These are phyloP conservation scores for Paramecium biaurelia DNA, from an alignment of 73 alveolate genomes.

Conservation along the genomic window DNA sequence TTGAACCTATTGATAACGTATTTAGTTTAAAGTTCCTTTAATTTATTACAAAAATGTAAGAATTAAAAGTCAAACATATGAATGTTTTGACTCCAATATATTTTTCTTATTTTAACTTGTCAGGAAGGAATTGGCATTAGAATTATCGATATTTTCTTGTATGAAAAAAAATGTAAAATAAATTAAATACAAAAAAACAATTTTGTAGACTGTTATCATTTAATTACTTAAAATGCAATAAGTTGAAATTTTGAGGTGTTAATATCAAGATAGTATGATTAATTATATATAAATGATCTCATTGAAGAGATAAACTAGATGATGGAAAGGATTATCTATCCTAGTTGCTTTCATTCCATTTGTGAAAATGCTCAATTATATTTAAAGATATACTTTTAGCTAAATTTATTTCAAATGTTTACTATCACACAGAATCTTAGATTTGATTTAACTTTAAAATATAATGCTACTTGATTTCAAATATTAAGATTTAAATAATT, in stretches of 20 bases:
- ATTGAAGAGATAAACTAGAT: slow-evolving; percentile 50
- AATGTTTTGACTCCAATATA: slow-evolving; percentile 31
- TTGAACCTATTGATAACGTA: not conserved
- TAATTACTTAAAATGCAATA: not conserved
- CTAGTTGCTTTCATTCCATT: not conserved
- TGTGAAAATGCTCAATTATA: not conserved
- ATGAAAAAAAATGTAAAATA: slow-evolving; percentile 19
- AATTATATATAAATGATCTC: not conserved
- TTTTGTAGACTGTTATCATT: not conserved
- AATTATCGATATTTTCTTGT: slow-evolving; percentile 51
- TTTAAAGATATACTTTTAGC: not conserved
- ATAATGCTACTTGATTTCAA: too few species aligned
- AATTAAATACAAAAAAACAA: not conserved
- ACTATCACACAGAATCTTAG: too few species aligned
- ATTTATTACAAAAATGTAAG: slow-evolving; percentile 40
- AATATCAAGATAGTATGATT: not conserved
- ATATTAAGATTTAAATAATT: too few species aligned
- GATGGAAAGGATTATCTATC: slow-evolving; percentile 17
- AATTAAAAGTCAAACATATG: not conserved
- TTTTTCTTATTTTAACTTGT: slow-evolving; percentile 17
- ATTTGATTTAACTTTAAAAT: too few species aligned
- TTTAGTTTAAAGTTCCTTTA: slow-evolving; percentile 25
- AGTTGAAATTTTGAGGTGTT: not conserved
- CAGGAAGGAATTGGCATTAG: slow-evolving; percentile 48
- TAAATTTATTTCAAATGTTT: not conserved